These are phyloP conservation scores for Pichia sp. DNA, from an alignment of 1,139 yeast species.

Conservation along the genomic window DNA sequence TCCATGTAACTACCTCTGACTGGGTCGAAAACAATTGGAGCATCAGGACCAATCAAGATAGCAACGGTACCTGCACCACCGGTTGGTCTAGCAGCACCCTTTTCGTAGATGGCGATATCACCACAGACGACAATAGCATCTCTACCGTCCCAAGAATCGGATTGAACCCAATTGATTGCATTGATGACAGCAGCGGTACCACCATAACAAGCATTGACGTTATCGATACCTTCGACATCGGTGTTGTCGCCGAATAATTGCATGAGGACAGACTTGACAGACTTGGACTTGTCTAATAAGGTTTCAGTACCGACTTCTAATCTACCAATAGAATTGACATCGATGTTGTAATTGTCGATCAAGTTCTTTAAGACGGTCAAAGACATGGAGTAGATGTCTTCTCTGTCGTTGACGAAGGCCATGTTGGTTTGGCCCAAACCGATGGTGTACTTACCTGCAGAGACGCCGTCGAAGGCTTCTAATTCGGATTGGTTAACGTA, in stretches of 20 bases:
- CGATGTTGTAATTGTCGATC: constrained; percentile 77
- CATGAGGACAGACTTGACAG: constrained; percentile 95
- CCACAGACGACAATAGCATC: constrained; percentile 97
- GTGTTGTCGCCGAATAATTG: constrained; percentile 87
- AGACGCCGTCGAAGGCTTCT: constrained; percentile 81
- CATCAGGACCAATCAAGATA: constrained; percentile 93
- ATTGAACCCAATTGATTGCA: constrained; percentile 94
- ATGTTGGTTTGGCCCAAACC: constrained; percentile 98
- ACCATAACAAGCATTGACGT: constrained; percentile 97
- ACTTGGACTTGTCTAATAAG: constrained; percentile 92
- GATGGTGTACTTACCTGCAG: constrained; percentile 96
- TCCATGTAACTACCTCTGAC: constrained; percentile 92
- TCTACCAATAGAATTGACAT: constrained; percentile 82
- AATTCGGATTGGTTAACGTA: constrained; percentile 88
- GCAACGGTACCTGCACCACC: constrained; percentile 99
- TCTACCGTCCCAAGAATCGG: constrained; percentile 98
- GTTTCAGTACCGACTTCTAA: constrained; percentile 99
- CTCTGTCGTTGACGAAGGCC: constrained; percentile 97
- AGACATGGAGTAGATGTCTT: constrained; percentile 91
- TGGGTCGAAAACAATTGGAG: constrained; percentile 90
- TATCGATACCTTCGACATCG: constrained; percentile 96
- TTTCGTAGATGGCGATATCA: constrained; percentile 95
- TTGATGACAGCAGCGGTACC: constrained; percentile 96
- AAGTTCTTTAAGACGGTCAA: constrained; percentile 80
- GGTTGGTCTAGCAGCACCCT: constrained; percentile 99